Evolutionary conservation across 805 yeast species (phyloP).

Genomic region (Metschnikowia cubensis): DNA sequence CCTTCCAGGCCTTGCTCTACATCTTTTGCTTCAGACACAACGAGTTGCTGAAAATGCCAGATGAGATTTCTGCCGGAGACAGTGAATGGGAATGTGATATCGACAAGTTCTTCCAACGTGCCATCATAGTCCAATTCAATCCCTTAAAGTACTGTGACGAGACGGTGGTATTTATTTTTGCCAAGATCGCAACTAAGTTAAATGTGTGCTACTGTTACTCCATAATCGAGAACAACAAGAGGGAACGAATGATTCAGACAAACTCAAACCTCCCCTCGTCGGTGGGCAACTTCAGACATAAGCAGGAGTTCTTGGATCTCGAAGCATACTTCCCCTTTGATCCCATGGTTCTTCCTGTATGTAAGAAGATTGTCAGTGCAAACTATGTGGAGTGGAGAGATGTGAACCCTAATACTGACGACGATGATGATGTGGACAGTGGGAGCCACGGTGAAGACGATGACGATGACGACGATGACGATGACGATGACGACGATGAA

Average conservation of each 20-base stretch:
- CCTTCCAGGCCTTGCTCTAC: slow-evolving; percentile 84
- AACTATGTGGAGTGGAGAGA: slow-evolving; percentile 70
- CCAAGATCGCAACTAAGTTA: slow-evolving; percentile 83
- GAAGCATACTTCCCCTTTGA: slow-evolving; percentile 98
- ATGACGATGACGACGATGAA: slow-evolving; percentile 14
- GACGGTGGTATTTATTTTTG: slow-evolving; percentile 89
- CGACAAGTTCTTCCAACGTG: slow-evolving; percentile 82
- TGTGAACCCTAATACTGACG: slow-evolving; percentile 50
- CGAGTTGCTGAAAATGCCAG: slow-evolving; percentile 41
- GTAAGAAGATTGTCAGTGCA: slow-evolving; percentile 50
- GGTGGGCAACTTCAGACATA: slow-evolving; percentile 46
- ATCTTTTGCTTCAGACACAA: slow-evolving; percentile 86
- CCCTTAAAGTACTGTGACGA: slow-evolving; percentile 92
- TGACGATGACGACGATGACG: slow-evolving; percentile 17
- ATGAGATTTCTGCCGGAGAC: slow-evolving; percentile 17
- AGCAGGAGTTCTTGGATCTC: slow-evolving; percentile 80
- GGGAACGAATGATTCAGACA: slow-evolving; percentile 54
- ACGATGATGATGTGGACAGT: slow-evolving; percentile 51
- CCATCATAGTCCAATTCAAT: slow-evolving; percentile 83
- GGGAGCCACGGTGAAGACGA: slow-evolving; percentile 27
- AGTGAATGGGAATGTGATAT: slow-evolving; percentile 72
- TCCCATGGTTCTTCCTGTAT: slow-evolving; percentile 70
- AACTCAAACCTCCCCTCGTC: slow-evolving; percentile 32
- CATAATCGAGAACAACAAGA: slow-evolving; percentile 83
- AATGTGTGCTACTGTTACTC: slow-evolving; percentile 92